Conservation (phyloP, 441 rosid species). For the Populus tomentosa region DNA sequence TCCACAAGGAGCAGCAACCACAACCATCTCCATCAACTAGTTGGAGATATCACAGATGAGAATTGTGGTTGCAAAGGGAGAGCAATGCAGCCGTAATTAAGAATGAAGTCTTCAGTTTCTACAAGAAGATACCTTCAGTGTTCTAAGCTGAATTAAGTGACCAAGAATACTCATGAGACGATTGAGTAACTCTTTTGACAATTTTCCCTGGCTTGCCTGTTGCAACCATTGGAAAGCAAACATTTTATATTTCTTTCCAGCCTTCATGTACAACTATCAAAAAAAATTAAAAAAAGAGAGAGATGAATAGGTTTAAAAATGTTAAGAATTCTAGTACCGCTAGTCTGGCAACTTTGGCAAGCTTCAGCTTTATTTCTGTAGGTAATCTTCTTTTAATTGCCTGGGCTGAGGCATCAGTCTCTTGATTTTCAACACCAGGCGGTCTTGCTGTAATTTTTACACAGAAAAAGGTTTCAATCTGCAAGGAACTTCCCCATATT, state of each 20-base stretch:
- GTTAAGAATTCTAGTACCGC: constrained; percentile 52
- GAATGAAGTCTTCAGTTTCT: neutral
- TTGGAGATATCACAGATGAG: neutral
- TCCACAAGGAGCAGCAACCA: neutral
- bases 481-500: constrained; percentile 1
- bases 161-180: constrained; percentile 95
- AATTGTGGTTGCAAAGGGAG: neutral
- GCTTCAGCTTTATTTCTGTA: constrained; percentile 79
- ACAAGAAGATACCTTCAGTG: constrained; percentile 63
- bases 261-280: constrained; percentile 2
- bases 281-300: neutral
- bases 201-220: constrained; percentile 93
- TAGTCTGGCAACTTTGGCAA: constrained; percentile 90
- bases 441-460: constrained; percentile 69
- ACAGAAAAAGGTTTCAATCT: constrained; percentile 16
- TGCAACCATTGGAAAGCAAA: constrained; percentile 24
- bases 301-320: constrained; percentile 1
- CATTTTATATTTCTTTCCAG: constrained; percentile 15
- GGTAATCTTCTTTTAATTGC: constrained; percentile 94
- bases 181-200: constrained; percentile 70
- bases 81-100: neutral
- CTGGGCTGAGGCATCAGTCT: constrained; percentile 69
- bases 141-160: constrained; percentile 90
- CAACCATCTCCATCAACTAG: neutral
- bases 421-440: constrained; percentile 72